Percentiles rank a stretch among this genome's conserved stretches.
These are phyloP conservation scores for Xerocomellus amylosporus DNA, from an alignment of 768 basidiomycete species.

Conservation along the genomic window DNA sequence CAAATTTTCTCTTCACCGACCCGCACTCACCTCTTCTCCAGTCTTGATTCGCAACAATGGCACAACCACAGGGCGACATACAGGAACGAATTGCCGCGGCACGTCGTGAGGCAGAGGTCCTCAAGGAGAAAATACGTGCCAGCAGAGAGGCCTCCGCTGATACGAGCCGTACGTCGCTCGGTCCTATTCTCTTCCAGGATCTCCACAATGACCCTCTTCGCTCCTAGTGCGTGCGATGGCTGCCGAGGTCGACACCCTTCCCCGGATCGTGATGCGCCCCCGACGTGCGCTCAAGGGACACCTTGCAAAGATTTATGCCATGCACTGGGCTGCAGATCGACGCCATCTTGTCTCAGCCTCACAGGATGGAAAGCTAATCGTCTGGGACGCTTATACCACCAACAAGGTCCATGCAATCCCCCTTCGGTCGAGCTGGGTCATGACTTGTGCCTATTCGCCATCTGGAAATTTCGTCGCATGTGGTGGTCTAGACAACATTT, in stretches of 20 bases:
- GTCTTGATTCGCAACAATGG: slow-evolving; percentile 44
- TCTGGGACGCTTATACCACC: slow-evolving; percentile 99
- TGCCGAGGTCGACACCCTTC: slow-evolving; percentile 91
- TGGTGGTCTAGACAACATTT: slow-evolving; percentile 98
- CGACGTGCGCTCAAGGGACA: slow-evolving; percentile 94
- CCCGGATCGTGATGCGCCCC: slow-evolving; percentile 95
- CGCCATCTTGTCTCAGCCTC: slow-evolving; percentile 99
- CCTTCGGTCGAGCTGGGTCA: slow-evolving; percentile 97
- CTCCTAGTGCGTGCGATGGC: slow-evolving; percentile 94
- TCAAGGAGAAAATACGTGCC: slow-evolving; percentile 98
- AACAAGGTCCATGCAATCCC: slow-evolving; percentile 99
- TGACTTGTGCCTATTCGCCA: slow-evolving; percentile 99
- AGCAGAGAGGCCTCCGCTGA: slow-evolving; percentile 98
- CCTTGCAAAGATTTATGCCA: slow-evolving; percentile 98
- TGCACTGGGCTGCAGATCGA: slow-evolving; percentile 99
- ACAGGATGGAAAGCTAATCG: slow-evolving; percentile 98
- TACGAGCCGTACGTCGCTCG: slow-evolving; percentile 76
- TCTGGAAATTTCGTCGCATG: slow-evolving; percentile 97
- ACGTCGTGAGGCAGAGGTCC: slow-evolving; percentile 90
- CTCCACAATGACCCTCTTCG: slow-evolving; percentile 14
- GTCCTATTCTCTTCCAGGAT: slow-evolving; percentile 2
- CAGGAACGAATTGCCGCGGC: slow-evolving; percentile 95
- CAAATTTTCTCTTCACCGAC: slow-evolving; percentile 25
- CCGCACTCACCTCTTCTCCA: background rate
- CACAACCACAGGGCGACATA: slow-evolving; percentile 79